Conservation (phyloP, 768 basidiomycete genomes). For the Exsudoporus frostii region DNA sequence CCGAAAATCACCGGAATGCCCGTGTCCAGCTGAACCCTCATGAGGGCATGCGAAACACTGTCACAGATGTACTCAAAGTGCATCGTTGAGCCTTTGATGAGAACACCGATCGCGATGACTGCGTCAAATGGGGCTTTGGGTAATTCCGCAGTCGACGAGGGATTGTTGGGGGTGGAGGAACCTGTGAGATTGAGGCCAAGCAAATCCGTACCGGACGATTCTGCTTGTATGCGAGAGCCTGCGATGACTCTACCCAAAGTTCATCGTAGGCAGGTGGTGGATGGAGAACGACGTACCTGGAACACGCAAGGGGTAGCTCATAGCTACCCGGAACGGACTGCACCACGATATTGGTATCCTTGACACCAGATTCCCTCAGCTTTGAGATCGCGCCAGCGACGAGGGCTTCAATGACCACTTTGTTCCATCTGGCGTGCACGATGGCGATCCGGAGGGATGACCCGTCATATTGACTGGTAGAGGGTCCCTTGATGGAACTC, state of each 20-base stretch:
- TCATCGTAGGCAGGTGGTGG: slow-evolving; percentile 1
- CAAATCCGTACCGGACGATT: slow-evolving; percentile 76
- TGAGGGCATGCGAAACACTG: slow-evolving; percentile 87
- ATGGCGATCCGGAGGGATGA: slow-evolving; percentile 82
- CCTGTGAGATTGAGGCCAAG: slow-evolving; percentile 50
- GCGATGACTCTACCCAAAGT: slow-evolving; percentile 67
- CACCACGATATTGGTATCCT: slow-evolving; percentile 83
- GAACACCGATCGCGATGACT: slow-evolving; percentile 94
- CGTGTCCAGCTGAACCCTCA: slow-evolving; percentile 91
- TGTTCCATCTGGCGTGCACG: slow-evolving; percentile 97
- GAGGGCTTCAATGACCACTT: slow-evolving; percentile 78
- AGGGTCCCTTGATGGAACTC: slow-evolving; percentile 72
- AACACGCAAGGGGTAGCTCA: slow-evolving; percentile 85
- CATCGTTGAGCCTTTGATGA: slow-evolving; percentile 98
- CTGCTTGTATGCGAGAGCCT: slow-evolving; percentile 79
- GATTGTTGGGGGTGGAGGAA: slow-evolving; percentile 33
- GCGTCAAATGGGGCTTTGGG: slow-evolving; percentile 80
- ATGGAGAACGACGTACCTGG: slow-evolving; percentile 55
- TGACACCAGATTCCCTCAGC: slow-evolving; percentile 82
- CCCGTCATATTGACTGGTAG: slow-evolving; percentile 69
- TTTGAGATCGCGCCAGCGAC: slow-evolving; percentile 76
- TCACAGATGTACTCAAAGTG: slow-evolving; percentile 99
- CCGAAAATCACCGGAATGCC: slow-evolving; percentile 96
- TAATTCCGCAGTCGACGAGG: slow-evolving; percentile 34
- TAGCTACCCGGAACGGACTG: slow-evolving; percentile 94